A percentile compares a stretch with the other conserved stretches of the same genome.
Conservation (phyloP, 2,329 filamentous ascomycete genomes). For the Beauveria australis region DNA sequence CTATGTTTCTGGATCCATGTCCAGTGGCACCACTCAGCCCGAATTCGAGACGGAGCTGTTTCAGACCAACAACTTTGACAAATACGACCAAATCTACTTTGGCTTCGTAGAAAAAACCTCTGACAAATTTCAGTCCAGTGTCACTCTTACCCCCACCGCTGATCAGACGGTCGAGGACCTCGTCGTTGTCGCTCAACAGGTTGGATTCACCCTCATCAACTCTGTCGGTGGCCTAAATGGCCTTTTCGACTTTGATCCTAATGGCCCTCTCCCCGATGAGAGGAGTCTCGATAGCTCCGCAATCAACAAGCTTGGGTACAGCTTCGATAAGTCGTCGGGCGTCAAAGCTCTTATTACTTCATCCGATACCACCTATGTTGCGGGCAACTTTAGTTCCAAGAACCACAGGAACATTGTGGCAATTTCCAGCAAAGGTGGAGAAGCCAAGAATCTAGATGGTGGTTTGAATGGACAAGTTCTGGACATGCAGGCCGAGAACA, state of each 20-base stretch:
- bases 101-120: conserved; percentile 73
- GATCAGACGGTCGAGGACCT: conserved; percentile 55
- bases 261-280: conserved; percentile 40
- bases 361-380: conserved; percentile 63
- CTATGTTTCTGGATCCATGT: conserved; percentile 69
- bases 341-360: conserved; percentile 61
- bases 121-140: conserved; percentile 64
- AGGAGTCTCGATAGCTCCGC: conserved; percentile 61
- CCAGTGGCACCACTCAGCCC: conserved; percentile 35
- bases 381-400: conserved; percentile 71
- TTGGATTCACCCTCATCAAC: conserved; percentile 67
- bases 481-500: conserved; percentile 58
- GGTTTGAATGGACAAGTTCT: conserved; percentile 76
- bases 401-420: conserved; percentile 68
- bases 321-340: conserved; percentile 57
- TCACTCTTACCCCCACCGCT: conserved; percentile 65
- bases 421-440: conserved; percentile 51
- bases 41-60: conserved; percentile 57
- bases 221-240: conserved; percentile 79
- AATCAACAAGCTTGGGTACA: conserved; percentile 67
- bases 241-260: conserved; percentile 78
- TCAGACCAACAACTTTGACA: conserved; percentile 94
- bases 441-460: conserved; percentile 54
- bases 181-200: conserved; percentile 80
- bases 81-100: conserved; percentile 88